Base-by-base conservation (phyloP, 176 grass and related monocot genomes). In the Rhynchospora tenuis region DNA sequence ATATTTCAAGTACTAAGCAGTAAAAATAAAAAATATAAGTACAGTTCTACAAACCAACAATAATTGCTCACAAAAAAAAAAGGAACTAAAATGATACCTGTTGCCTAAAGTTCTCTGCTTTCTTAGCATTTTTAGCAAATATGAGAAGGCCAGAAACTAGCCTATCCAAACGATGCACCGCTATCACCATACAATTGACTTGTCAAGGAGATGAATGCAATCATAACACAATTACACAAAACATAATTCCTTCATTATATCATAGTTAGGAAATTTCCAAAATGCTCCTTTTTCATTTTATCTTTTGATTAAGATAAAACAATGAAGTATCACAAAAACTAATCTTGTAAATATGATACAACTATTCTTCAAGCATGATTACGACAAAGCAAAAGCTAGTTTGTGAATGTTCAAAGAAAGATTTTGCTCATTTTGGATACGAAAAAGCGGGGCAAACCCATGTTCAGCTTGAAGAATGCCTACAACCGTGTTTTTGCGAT, bases 141-240 rank as follows among this genome's bases (percentile, higher is more conserved):
- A 98, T 98, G 75, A 98, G 92, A 82, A 98, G 95, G 67, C 95
- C 95, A 76, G 95, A 98, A 91, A 98, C 95, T 86, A 98, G 85
- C 38, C 90, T 86, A 64, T 98, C 95, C 93, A 98, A 78, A 51
- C 95, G 89, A 90, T 98, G 95, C 79, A 95, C 89, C 23, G 95
- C 95, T 98, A 77, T 45, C 4, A 76, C 72, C 89, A 98, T 91
- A 84, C 90, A 78, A 93, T 57, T 69, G 62, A 33, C 48, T 61
- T 68, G 89, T 98, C 87, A 98, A 94, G 90, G 90, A 91, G 78
- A 42, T 12, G 28, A 89, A 71, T 78, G 73, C 69, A 84, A 45
- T 84, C n/a, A 54, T 51, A 22, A 77, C 8, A 44, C 26, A 43
- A 73, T 70, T 26, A 42, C 29, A 85, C 26, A 74, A 61, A 22